Conservation (phyloP, 345 rosid genomes). For the Brassica cretica region DNA sequence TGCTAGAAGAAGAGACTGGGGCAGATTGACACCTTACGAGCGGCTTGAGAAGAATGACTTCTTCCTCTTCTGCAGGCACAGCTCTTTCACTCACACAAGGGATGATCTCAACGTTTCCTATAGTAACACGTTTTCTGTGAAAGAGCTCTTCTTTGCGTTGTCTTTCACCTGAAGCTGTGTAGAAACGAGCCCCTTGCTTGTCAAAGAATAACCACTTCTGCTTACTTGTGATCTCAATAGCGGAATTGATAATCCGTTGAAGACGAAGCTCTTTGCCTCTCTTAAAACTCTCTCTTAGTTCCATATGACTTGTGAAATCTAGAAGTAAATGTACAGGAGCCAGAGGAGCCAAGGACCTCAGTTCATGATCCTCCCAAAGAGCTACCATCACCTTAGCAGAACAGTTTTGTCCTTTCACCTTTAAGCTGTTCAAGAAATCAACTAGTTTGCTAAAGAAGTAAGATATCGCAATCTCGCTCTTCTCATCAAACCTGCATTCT, state of each 20-base stretch:
- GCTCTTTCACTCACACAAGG: conserved; percentile 41
- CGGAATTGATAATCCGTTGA: conserved; percentile 56
- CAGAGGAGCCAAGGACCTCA: conserved; percentile 73
- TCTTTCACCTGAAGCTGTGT: conserved; percentile 14
- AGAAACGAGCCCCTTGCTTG: conserved; percentile 42
- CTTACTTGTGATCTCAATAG: conserved; percentile 57
- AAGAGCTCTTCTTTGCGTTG: conserved; percentile 31
- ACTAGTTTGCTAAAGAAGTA: conserved; percentile 59
- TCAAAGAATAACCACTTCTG: conserved; percentile 62
- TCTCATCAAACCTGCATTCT: conserved; percentile 46
- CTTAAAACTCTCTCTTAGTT: conserved; percentile 43
- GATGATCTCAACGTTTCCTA: conserved; percentile 27
- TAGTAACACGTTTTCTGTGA: conserved; percentile 26
- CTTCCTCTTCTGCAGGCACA: conserved; percentile 73
- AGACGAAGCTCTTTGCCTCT: conserved; percentile 53
- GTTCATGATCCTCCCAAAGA: conserved; percentile 91
- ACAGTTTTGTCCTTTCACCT: conserved; percentile 27
- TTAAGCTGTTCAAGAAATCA: conserved; percentile 50
- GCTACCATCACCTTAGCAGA: conserved; percentile 39
- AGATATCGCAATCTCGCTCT: conserved; percentile 50
- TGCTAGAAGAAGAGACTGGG: conserved; percentile 50
- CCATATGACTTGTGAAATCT: conserved; percentile 60
- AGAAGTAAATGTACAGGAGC: conserved; percentile 45
- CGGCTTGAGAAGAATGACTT: conserved; percentile 95
- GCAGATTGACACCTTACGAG: conserved; percentile 82